A percentile compares a stretch with the other conserved stretches of the same genome.
These are phyloP conservation scores for Phytophthora sansomeana DNA, from an alignment of 352 stramenopile species.

Conservation along the genomic window DNA sequence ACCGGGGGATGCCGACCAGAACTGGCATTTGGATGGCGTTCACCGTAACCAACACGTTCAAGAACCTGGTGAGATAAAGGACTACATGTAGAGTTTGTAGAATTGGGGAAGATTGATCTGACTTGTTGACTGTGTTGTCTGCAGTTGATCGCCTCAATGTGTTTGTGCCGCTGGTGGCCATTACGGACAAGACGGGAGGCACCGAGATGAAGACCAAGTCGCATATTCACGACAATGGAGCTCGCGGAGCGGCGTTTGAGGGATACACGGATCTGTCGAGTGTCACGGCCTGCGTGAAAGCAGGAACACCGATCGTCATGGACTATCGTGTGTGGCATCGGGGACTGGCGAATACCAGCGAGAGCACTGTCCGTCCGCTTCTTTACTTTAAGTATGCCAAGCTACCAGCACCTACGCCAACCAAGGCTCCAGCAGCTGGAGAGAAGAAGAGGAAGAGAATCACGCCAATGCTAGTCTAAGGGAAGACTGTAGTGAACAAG, in stretches of 20 bases:
- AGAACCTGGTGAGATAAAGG: constrained; percentile 47
- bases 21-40: constrained; percentile 85
- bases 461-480: constrained; percentile 34
- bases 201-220: constrained; percentile 78
- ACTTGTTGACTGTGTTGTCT: background rate
- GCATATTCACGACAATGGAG: constrained; percentile 54
- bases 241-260: constrained; percentile 49
- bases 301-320: constrained; percentile 72
- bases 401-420: background rate
- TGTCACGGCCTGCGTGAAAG: constrained; percentile 58
- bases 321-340: constrained; percentile 86
- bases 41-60: constrained; percentile 60
- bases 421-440: background rate
- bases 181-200: constrained; percentile 54
- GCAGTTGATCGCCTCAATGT: constrained; percentile 78
- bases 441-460: constrained; percentile 53
- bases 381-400: constrained; percentile 81
- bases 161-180: constrained; percentile 71
- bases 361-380: constrained; percentile 54
- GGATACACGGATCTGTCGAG: constrained; percentile 60
- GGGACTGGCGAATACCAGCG: constrained; percentile 59
- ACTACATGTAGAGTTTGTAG: background rate
- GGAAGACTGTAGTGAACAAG: background rate
- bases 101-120: background rate
- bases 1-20: constrained; percentile 69